Base-by-base conservation (phyloP, 73 alveolate species). In the Symbiodinium natans region DNA sequence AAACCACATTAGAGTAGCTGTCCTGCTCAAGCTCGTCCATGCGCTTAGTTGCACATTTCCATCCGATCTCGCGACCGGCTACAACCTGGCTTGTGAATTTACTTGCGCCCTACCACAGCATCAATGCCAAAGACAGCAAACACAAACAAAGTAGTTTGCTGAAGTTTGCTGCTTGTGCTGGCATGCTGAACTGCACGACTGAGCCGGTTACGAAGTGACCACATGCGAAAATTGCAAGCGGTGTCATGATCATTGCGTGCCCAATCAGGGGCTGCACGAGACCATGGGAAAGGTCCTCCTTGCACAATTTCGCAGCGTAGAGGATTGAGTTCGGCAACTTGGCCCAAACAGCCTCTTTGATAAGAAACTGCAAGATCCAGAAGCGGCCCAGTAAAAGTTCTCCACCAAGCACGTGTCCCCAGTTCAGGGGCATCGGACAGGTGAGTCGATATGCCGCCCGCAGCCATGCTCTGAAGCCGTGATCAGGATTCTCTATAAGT, bases 311-410 rank as follows among this genome's bases (percentile, higher is more conserved):
- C 36, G 88, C 88, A 38, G 56, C 88, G 38, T 80, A 80, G 21
- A 21, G 38, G 38, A 80, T 80, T 34, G 52, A 36, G 7, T 38
- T 27, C 8, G 88, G 88, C 59, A 80, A 59, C 88, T 80, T 80
- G 17, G 88, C 88, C 48, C 48, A 80, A 0, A 80, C 36, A 13
- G 88, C 88, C 56, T 80, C 88, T 39, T 80, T 80, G 31, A 80
- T 38, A 56, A 80, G 59, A 38, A 80, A 80, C 13, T 59, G 88
- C 19, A 80, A 33, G 31, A 34, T 74, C 43, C 42, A 33, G 38
- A 80, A 80, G 54, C 88, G 88, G 59, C 88, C 88, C n/a, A 80
- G 21, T 19, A 80, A 38, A 8, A 80, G 31, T 59, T 23, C 25
- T 23, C 59, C 88, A 15, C 33, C 56, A 19, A 80, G 29, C 21